phyloP scores from a whole-genome alignment of 2,329 filamentous ascomycete genomes.

The Clarireedia hainanense region DNA sequence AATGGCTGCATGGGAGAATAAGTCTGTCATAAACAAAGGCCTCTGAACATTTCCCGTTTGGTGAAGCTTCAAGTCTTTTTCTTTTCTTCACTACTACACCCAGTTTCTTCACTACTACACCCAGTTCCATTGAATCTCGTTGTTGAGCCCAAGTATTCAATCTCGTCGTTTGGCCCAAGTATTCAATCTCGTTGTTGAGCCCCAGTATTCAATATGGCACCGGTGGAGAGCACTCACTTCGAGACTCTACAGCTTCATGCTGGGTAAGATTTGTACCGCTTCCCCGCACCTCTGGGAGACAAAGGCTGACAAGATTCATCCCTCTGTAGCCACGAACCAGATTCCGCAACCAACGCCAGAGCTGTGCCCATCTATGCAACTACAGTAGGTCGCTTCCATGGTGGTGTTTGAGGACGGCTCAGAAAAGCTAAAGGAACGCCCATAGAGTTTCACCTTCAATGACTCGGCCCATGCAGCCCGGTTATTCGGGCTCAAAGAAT shows the following conservation, averaged over 20 bases:
- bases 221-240: constrained; percentile 50
- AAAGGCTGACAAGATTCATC: constrained; percentile 10
- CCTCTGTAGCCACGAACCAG: constrained; percentile 62
- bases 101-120: no score
- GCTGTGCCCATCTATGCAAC: constrained; percentile 96
- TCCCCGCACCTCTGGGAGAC: constrained; percentile 10
- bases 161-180: neutral
- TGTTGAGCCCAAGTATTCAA: neutral
- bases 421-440: neutral
- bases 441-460: constrained; percentile 82
- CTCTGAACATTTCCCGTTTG: no score
- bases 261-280: constrained; percentile 45
- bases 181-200: neutral
- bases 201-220: neutral
- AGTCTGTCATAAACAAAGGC: no score
- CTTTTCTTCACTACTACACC: no score
- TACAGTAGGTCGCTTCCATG: constrained; percentile 40
- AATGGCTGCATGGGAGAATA: no score
- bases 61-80: no score
- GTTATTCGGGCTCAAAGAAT: constrained; percentile 93
- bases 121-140: neutral
- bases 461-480: constrained; percentile 92
- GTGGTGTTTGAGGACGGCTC: neutral
- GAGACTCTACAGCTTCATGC: constrained; percentile 83
- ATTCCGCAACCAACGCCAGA: constrained; percentile 74